phyloP scores from a whole-genome alignment of 352 stramenopile species.

The Phytopythium montanum region DNA sequence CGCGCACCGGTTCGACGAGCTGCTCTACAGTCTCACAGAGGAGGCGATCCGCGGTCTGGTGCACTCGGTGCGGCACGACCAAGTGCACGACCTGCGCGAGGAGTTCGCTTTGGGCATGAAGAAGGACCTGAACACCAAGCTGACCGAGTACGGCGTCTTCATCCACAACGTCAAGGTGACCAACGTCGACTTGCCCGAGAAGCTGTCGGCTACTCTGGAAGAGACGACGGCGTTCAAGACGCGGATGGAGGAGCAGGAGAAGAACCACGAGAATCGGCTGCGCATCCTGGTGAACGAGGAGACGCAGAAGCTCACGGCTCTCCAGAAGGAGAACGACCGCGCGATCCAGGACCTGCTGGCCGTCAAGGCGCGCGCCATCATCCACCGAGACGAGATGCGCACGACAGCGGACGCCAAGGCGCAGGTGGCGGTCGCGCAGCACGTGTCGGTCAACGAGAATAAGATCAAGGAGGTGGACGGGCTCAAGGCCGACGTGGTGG shows the following conservation, averaged over 20 bases:
- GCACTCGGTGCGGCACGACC: conserved; percentile 78
- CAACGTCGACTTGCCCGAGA: conserved; percentile 64
- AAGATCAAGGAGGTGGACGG: conserved; percentile 69
- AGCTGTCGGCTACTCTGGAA: conserved; percentile 68
- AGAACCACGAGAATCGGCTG: conserved; percentile 87
- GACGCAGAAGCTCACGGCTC: conserved; percentile 73
- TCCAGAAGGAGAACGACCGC: conserved; percentile 80
- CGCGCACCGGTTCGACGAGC: conserved; percentile 77
- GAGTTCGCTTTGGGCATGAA: conserved; percentile 85
- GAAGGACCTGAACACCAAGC: conserved; percentile 75
- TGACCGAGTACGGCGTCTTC: conserved; percentile 67
- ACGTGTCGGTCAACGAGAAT: conserved; percentile 49
- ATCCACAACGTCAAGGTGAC: conserved; percentile 90
- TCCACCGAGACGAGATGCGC: conserved; percentile 76
- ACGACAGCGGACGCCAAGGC: conserved; percentile 72
- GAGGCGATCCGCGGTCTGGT: conserved; percentile 79
- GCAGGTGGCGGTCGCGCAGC: conserved; percentile 66
- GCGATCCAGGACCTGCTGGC: conserved; percentile 70
- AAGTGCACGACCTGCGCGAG: conserved; percentile 76
- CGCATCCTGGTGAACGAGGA: conserved; percentile 82
- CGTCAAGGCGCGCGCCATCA: conserved; percentile 58
- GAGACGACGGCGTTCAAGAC: conserved; percentile 86
- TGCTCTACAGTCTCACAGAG: conserved; percentile 76
- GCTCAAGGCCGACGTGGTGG: conserved; percentile 60
- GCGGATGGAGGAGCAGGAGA: conserved; percentile 86